A percentile compares a stretch with the other conserved stretches of the same genome.
Conservation (phyloP, 2,329 filamentous ascomycete species). For the Ceratocystis alfenasii region DNA sequence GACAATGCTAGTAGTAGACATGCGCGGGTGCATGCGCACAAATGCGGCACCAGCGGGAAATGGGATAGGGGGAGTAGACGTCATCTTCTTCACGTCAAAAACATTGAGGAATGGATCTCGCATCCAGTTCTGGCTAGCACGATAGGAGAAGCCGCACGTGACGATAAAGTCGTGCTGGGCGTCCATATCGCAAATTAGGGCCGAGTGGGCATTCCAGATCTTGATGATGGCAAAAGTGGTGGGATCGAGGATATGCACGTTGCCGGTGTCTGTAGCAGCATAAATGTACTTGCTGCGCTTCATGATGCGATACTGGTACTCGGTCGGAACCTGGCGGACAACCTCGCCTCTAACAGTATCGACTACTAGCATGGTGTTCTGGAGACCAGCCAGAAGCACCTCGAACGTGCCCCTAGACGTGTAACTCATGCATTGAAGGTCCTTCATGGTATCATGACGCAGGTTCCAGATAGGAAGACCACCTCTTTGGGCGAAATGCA, state of each 20-base stretch:
- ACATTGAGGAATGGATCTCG: conserved; percentile 90
- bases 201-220: conserved; percentile 80
- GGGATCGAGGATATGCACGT: conserved; percentile 76
- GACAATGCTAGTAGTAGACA: conserved; percentile 90
- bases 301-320: conserved; percentile 80
- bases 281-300: conserved; percentile 83
- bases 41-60: conserved; percentile 87
- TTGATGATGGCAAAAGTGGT: conserved; percentile 66
- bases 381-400: conserved; percentile 76
- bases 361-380: conserved; percentile 71
- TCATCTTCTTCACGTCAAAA: conserved; percentile 85
- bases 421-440: conserved; percentile 90
- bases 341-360: conserved; percentile 60
- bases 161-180: conserved; percentile 89
- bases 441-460: conserved; percentile 46
- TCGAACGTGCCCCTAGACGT: conserved; percentile 74
- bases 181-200: conserved; percentile 92
- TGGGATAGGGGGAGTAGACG: conserved; percentile 77
- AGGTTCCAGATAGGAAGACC: conserved; percentile 85
- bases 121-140: conserved; percentile 61
- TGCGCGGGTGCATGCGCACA: conserved; percentile 89
- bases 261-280: conserved; percentile 71
- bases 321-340: conserved; percentile 56
- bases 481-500: conserved; percentile 78
- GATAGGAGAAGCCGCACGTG: conserved; percentile 83